Percentiles rank a stretch among this genome's conserved stretches.
phyloP scores from a whole-genome alignment of 2,329 filamentous ascomycete species.

The Raffaelea ambrosiae region DNA sequence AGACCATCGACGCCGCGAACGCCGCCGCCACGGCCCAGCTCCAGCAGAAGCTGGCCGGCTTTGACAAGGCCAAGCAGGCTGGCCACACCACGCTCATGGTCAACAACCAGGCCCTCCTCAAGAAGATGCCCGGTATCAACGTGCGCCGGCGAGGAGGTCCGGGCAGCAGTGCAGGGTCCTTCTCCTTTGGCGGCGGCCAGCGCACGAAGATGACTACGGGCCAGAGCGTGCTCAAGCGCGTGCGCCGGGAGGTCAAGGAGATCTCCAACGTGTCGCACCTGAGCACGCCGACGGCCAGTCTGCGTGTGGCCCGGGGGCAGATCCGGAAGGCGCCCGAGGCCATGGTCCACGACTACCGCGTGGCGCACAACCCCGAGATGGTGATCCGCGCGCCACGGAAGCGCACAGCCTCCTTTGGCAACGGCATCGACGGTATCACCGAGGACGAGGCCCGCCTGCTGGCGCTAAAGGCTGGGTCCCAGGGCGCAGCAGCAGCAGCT shows the following conservation, averaged over 20 bases:
- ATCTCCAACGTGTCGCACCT: constrained; percentile 40
- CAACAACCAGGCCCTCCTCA: constrained; percentile 26
- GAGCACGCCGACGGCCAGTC: constrained; percentile 27
- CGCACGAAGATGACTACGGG: constrained; percentile 43
- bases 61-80: constrained; percentile 45
- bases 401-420: neutral
- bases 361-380: constrained; percentile 20
- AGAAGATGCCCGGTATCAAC: constrained; percentile 22
- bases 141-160: constrained; percentile 9
- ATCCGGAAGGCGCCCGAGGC: constrained; percentile 41
- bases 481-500: too few relatives aligned
- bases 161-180: constrained; percentile 18
- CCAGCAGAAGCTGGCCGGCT: constrained; percentile 45
- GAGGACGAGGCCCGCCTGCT: constrained; percentile 22
- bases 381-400: constrained; percentile 15
- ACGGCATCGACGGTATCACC: neutral
- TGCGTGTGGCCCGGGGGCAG: constrained; percentile 24
- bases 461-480: constrained; percentile 19
- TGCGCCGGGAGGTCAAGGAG: constrained; percentile 47
- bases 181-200: constrained; percentile 36
- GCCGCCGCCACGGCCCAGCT: constrained; percentile 50
- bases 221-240: constrained; percentile 46
- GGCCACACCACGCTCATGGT: constrained; percentile 51
- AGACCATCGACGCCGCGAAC: constrained; percentile 50
- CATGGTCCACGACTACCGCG: constrained; percentile 45